Evolutionary conservation across 805 yeast species (phyloP), one percentile per base, ranked within the genome.

Genomic region (Candida suzukii): DNA sequence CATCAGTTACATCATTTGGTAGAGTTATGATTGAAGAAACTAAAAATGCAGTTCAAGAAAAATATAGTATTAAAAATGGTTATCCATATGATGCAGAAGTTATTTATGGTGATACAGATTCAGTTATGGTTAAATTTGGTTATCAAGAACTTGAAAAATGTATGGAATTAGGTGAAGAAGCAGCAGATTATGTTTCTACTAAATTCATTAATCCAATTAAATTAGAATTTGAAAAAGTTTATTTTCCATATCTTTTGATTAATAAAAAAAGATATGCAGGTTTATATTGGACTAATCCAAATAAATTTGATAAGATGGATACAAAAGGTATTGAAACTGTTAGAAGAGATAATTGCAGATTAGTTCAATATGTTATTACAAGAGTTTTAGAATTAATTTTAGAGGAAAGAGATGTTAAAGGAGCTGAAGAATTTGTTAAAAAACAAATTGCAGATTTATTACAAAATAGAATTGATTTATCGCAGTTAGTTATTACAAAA

Each of bases 321-420:
- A 91, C 97, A 27, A 93, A 93, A 57, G 99, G 99, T 61, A 83
- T 93, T 46, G 99, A 95, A 56, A 93, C 99, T 0, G 99, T 93
- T 34, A 80, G 99, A 62, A 80, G 99, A 70, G 99, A 93, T 58
- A 95, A 95, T 49, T 93, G 99, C 63, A 76, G 95, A 33, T 67
- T 93, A 50, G 99, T 95, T 4, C 96, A 90, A 51, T 83, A 86
- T 54, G 99, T 95, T 17, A 86, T 93, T 63, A 95, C 96, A 18
- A 85, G 87, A 43, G 95, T 93, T 2, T 67, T 93, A 54, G 87
- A 86, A 46, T 74, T 76, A 46, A 88, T 95, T 44, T 67, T 93
- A 49, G 93, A 90, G 54, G 91, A 88, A 38, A 71, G 97, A 51
- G 83, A 93, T 57, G 95, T 88, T 16, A 73, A 70, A 9, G 88